Percentiles rank a stretch among this genome's conserved stretches.
Conservation (phyloP, 2,329 filamentous ascomycete genomes). For the Colletotrichum limetticola region DNA sequence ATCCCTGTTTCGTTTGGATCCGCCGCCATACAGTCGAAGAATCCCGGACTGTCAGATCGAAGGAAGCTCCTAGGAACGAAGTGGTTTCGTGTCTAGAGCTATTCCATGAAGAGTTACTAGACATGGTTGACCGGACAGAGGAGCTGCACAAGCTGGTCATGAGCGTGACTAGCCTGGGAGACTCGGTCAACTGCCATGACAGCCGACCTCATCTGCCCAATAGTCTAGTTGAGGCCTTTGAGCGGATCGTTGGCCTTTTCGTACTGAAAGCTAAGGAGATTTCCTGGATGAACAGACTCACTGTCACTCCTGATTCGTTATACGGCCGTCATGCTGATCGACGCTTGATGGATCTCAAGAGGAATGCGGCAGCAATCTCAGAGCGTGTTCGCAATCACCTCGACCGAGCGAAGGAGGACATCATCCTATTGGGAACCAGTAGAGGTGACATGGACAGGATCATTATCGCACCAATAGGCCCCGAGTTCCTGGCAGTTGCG, state of each 20-base stretch:
- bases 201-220: conserved; percentile 29
- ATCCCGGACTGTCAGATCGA: not conserved
- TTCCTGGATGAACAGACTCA: conserved; percentile 20
- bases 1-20: conserved; percentile 5
- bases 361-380: not conserved
- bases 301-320: not conserved
- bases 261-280: conserved; percentile 28
- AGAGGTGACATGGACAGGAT: conserved; percentile 18
- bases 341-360: conserved; percentile 2
- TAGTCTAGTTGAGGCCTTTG: conserved; percentile 36
- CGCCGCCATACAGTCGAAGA: not conserved
- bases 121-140: not conserved
- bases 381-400: conserved; percentile 11
- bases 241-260: conserved; percentile 30
- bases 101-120: not conserved
- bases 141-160: conserved; percentile 30
- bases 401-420: conserved; percentile 34
- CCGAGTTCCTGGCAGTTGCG: conserved; percentile 28
- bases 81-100: not conserved
- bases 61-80: not conserved
- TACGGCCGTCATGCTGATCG: not conserved
- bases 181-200: not conserved
- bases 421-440: conserved; percentile 34
- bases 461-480: conserved; percentile 15
- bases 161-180: not conserved